Base-by-base conservation (phyloP, 495 filamentous ascomycete genomes). In the Stereocaulon alpinum region DNA sequence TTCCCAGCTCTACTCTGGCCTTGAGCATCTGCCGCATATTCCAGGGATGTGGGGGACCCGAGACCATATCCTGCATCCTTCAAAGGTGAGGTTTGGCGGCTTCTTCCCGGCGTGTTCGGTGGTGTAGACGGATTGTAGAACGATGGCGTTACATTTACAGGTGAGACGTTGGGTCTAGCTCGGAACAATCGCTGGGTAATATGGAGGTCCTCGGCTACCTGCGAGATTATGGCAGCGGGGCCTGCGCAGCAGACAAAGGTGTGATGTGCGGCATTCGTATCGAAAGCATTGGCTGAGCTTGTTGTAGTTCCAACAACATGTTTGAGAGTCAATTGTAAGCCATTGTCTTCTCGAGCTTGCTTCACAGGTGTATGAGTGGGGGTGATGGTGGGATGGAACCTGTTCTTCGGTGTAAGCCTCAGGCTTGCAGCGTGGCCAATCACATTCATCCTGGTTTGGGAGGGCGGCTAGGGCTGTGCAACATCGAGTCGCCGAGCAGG, bases 241-340 rank as follows among this genome's bases (percentile, higher is more conserved):
- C 93, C 94, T 11, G 93, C 93, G 61, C 89, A 91, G 70, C 91
- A 89, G 29, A 88, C 91, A 68, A 98, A 95, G 42, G 79, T 80
- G 61, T 74, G 73, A 52, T 79, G 82, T 37, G 86, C 82, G 17
- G 86, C 77, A 50, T 90, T 81, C 55, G 81, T 80, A 66, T 94
- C 91, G 70, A 98, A 95, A 55, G 85, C 91, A 71, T 88, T 91
- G 18, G 88, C 85, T 6, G 89, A 87, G 60, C 74, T 81, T 57
- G 88, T 91, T 14, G 91, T 94, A 18, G 90, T 91, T 17, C 91
- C 91, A 64, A 97, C 87, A 40, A 97, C 88, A 41, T 86, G 83
- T 66, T 85, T 84, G 34, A 96, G 78, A 34, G 84, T 84, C 24
- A 96, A 76, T 32, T 58, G 59, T 12, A 64, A 30, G 42, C 48